Conservation (phyloP, 371 early-diverging fungal genomes). For the Apophysomyces ossiformis region DNA sequence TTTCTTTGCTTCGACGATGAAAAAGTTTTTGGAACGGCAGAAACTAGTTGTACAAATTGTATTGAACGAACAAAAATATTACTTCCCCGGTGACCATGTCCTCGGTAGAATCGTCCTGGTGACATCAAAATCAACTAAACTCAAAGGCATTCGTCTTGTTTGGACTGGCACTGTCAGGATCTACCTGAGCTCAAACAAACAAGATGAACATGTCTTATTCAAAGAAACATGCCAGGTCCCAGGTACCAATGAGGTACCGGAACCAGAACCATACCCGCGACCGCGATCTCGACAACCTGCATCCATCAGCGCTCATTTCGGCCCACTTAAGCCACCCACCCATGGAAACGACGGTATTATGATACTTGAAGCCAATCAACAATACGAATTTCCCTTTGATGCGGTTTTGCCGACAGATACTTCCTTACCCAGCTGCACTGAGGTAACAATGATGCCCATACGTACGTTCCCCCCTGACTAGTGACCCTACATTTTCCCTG, state of each 20-base stretch:
- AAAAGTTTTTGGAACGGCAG: neutral
- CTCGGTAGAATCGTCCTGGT: conserved; percentile 14
- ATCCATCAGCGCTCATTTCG: neutral
- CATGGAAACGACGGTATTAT: neutral
- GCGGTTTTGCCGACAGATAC: conserved; percentile 22
- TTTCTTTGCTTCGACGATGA: neutral
- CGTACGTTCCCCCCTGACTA: neutral
- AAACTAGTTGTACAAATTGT: conserved; percentile 10
- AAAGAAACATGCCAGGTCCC: conserved; percentile 9
- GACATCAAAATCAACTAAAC: conserved; percentile 19
- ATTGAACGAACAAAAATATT: conserved; percentile 21
- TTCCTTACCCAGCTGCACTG: conserved; percentile 33
- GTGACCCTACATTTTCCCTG: neutral
- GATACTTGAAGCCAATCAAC: conserved; percentile 21
- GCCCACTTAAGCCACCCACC: neutral
- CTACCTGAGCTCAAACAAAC: conserved; percentile 13
- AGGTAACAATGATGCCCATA: conserved; percentile 17
- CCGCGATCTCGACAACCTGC: conserved; percentile 6
- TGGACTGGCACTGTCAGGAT: conserved; percentile 21
- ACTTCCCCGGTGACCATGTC: conserved; percentile 22
- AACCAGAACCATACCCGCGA: neutral
- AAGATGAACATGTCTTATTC: conserved; percentile 22
- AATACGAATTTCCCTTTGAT: conserved; percentile 26
- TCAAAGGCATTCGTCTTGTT: conserved; percentile 14
- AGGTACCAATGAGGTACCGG: neutral